phyloP scores from a whole-genome alignment of 1,284 basidiomycete genomes.

The Cryptococcus neoformans region DNA sequence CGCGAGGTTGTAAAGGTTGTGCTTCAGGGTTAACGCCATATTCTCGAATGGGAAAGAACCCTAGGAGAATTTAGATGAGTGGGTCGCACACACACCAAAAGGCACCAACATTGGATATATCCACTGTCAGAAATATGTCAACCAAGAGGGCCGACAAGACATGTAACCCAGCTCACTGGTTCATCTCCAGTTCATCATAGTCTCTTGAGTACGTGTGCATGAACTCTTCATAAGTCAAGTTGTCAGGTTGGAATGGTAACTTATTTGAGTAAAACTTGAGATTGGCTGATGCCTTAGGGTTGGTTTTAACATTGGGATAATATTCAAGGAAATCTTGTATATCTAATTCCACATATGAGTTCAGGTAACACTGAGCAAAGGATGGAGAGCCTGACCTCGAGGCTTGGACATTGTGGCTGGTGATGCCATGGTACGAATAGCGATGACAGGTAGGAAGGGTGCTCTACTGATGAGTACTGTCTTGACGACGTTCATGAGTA shows the following conservation, averaged over 20 bases:
- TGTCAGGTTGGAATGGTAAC: constrained; percentile 60
- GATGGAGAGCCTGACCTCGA: constrained; percentile 1
- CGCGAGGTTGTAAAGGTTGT: constrained; percentile 63
- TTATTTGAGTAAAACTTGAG: constrained; percentile 63
- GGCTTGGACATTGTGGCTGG: neutral
- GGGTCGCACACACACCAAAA: no score
- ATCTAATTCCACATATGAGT: constrained; percentile 13
- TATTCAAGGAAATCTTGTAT: constrained; percentile 56
- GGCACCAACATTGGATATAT: constrained; percentile 31
- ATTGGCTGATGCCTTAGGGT: constrained; percentile 54
- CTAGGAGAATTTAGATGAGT: constrained; percentile 1
- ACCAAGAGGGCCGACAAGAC: neutral
- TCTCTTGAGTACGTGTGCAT: constrained; percentile 60
- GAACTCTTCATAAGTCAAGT: constrained; percentile 61
- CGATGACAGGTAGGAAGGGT: no score
- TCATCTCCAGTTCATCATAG: constrained; percentile 61
- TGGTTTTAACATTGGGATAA: constrained; percentile 56
- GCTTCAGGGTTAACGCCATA: constrained; percentile 60
- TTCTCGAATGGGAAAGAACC: constrained; percentile 36
- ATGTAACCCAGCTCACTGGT: constrained; percentile 51
- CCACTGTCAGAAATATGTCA: constrained; percentile 12
- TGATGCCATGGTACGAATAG: no score
- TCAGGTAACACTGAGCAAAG: neutral
- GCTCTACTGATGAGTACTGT: no score
- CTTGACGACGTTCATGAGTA: no score